Base-by-base conservation (phyloP, 179 eudicot genomes). In the Beta corolliflora region DNA sequence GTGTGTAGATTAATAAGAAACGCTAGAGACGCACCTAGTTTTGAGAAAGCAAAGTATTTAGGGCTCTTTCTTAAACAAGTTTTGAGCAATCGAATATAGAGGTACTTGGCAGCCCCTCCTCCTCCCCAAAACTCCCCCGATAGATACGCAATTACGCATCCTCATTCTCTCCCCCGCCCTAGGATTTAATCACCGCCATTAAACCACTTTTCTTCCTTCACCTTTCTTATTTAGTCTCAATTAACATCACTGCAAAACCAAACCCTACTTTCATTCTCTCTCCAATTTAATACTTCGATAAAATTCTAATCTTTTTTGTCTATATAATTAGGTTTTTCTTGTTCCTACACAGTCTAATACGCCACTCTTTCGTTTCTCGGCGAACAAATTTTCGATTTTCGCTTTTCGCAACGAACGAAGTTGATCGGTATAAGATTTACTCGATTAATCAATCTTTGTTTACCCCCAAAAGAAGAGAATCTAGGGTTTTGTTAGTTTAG, bases 171-270 rank as follows among this genome's bases (percentile, higher is more conserved):
- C 50, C 59, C 66, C 31, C 25, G 58, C 68, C 36, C 44, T n/a
- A 72, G n/a, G 13, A 21, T 74, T 70, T 82, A 68, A 68, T 85
- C 85, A 82, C 87, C 85, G 87, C 87, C 87, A 85, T 82, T 21
- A 81, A 78, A 61, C 31, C 25, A 76, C 48, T 7, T 55, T 66
- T 76, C 79, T 36, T 59, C 53, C 52, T 54, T 36, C 19, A 5
- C 18, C 31, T 1, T 14, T 1, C n/a, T 41, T 50, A 13, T 14
- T 13, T 23, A 52, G 29, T 6, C 31, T 72, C 4, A 11, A 21
- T 53, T 55, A 36, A 36, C 61, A 15, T 54, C 59, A 44, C 15
- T 23, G 10, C 77, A 73, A 2, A 14, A 25, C 56, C 58, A 53
- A 73, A 52, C 63, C 64, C 64, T 31, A 54, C 46, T 55, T 71